Percentiles rank a stretch among this genome's conserved stretches.
phyloP scores from a whole-genome alignment of 2,329 filamentous ascomycete species.

The Cladosporium phlei region DNA sequence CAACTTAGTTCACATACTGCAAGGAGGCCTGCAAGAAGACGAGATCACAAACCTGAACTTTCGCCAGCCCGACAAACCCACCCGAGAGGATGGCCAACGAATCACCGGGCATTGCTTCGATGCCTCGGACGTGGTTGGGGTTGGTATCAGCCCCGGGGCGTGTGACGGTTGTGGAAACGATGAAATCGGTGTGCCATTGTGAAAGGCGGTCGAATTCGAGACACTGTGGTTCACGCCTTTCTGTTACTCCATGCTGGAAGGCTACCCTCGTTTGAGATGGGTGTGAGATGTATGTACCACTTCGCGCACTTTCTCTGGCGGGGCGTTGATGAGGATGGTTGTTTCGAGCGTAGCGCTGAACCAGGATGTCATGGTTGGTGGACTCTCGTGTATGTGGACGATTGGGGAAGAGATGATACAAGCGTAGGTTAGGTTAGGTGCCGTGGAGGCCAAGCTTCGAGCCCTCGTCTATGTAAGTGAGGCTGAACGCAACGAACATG shows the following conservation, averaged over 20 bases:
- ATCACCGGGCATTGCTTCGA: background rate
- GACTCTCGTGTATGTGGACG: too few relatives aligned
- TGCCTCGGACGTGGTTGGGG: background rate
- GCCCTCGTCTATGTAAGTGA: too few relatives aligned
- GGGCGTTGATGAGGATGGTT: background rate
- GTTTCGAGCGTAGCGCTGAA: slow-evolving; percentile 2
- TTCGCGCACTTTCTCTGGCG: slow-evolving; percentile 4
- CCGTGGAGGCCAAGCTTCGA: too few relatives aligned
- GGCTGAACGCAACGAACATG: too few relatives aligned
- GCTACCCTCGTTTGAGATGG: background rate
- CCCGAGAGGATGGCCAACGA: background rate
- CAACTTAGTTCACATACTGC: too few relatives aligned
- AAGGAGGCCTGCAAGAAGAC: background rate
- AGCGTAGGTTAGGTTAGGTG: too few relatives aligned
- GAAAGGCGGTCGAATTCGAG: background rate
- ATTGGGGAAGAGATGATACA: too few relatives aligned
- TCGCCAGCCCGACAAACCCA: background rate
- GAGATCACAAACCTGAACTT: too few relatives aligned
- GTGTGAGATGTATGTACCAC: background rate
- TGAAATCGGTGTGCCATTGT: slow-evolving; percentile 5
- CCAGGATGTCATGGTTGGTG: background rate
- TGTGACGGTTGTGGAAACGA: background rate
- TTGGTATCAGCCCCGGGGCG: background rate
- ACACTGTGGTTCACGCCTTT: background rate
- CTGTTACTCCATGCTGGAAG: background rate